These are phyloP conservation scores for Gracilaria domingensis DNA, from an alignment of 23 red algal species.

Conservation along the genomic window DNA sequence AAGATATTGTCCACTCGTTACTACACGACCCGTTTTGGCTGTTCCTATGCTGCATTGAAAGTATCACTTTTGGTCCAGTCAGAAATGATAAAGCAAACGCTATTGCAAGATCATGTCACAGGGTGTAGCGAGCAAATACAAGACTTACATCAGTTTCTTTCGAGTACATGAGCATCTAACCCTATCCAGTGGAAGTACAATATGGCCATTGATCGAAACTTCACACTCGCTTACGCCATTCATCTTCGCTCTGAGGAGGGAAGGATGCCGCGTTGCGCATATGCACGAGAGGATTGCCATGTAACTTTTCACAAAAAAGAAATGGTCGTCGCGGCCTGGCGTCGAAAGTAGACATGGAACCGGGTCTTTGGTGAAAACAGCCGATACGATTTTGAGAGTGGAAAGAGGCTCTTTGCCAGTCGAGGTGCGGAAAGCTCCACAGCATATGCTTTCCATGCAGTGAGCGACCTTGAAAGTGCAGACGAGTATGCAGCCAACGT, in stretches of 20 bases:
- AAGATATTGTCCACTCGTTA: no score
- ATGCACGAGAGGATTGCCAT: constrained; percentile 21
- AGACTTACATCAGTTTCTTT: constrained; percentile 76
- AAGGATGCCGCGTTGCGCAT: constrained; percentile 18
- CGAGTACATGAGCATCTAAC: constrained; percentile 84
- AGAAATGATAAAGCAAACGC: no score
- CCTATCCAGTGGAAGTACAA: constrained; percentile 88
- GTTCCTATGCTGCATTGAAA: no score
- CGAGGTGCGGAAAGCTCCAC: background rate
- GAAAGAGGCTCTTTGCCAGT: background rate
- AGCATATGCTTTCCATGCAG: constrained; percentile 28
- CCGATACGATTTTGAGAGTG: no score
- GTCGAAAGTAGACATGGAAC: background rate
- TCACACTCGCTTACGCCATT: constrained; percentile 32
- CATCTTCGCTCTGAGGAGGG: constrained; percentile 31
- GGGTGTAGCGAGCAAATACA: constrained; percentile 72
- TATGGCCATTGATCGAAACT: constrained; percentile 55
- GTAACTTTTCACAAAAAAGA: constrained; percentile 35
- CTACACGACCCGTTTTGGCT: no score
- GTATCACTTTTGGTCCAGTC: no score
- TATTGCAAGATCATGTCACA: no score
- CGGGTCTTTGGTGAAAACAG: no score
- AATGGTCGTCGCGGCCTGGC: constrained; percentile 15
- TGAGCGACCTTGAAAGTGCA: background rate
- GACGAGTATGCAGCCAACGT: background rate